phyloP scores from a whole-genome alignment of 2,329 filamentous ascomycete species.

The Helotiales sp. region DNA sequence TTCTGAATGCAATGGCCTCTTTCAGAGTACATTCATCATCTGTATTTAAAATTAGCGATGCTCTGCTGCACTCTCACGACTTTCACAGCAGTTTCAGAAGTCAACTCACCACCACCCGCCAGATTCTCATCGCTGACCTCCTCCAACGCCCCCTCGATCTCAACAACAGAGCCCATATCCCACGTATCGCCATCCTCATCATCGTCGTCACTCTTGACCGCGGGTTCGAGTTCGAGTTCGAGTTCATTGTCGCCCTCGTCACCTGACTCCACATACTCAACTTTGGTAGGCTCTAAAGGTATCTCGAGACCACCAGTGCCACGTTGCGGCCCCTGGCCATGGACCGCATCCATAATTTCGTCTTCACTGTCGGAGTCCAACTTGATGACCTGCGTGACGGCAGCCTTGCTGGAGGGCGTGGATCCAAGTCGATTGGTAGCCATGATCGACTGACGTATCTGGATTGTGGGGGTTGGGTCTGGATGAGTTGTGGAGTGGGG shows the following conservation, averaged over 20 bases:
- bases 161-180: slow-evolving; percentile 52
- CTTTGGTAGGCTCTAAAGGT: slow-evolving; percentile 12
- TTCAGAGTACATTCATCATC: slow-evolving; percentile 61
- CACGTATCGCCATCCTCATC: slow-evolving; percentile 39
- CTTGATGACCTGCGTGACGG: slow-evolving; percentile 22
- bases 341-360: slow-evolving; percentile 14
- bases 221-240: slow-evolving; percentile 10
- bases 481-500: not conserved
- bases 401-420: slow-evolving; percentile 7
- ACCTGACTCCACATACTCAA: slow-evolving; percentile 22
- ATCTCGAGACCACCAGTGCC: slow-evolving; percentile 16
- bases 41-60: slow-evolving; percentile 36
- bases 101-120: slow-evolving; percentile 47
- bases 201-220: slow-evolving; percentile 19
- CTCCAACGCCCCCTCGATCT: slow-evolving; percentile 53
- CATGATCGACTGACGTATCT: too few species aligned
- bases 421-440: slow-evolving; percentile 1
- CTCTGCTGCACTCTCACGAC: not conserved
- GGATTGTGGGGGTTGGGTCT: too few species aligned
- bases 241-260: slow-evolving; percentile 27
- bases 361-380: slow-evolving; percentile 26
- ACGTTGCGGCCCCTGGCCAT: slow-evolving; percentile 23
- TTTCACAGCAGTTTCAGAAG: slow-evolving; percentile 23
- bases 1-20: slow-evolving; percentile 71
- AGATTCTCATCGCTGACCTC: slow-evolving; percentile 54